phyloP scores from a whole-genome alignment of 495 filamentous ascomycete species.

The Xylaria longipes region DNA sequence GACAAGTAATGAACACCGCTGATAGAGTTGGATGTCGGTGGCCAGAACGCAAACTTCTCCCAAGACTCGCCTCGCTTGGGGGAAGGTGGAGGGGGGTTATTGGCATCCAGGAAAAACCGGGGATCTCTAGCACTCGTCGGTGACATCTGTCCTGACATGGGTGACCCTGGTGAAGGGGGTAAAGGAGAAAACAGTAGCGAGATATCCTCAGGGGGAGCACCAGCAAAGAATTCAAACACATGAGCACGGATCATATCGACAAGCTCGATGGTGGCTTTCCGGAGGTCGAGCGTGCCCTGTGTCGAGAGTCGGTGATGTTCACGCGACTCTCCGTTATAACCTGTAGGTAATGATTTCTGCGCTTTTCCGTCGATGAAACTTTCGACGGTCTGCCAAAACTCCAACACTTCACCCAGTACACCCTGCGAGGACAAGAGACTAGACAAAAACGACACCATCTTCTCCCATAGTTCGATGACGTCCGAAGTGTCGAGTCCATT shows the following conservation, averaged over 20 bases:
- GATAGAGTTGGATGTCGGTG: conserved; percentile 87
- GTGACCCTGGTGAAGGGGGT: conserved; percentile 72
- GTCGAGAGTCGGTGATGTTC: conserved; percentile 82
- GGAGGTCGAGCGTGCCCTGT: conserved; percentile 72
- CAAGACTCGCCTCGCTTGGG: conserved; percentile 78
- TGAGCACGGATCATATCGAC: conserved; percentile 80
- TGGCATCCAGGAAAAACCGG: conserved; percentile 78
- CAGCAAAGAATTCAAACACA: conserved; percentile 82
- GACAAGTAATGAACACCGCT: conserved; percentile 86
- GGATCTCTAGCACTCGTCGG: conserved; percentile 64
- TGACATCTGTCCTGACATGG: conserved; percentile 54
- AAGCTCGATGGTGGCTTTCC: conserved; percentile 79
- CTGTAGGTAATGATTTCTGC: conserved; percentile 79
- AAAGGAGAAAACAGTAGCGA: conserved; percentile 82
- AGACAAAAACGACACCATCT: conserved; percentile 73
- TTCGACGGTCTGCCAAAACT: conserved; percentile 92
- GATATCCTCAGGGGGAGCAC: conserved; percentile 88
- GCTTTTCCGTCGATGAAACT: conserved; percentile 88
- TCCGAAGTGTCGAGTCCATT: conserved; percentile 72
- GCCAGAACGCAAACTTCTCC: conserved; percentile 98
- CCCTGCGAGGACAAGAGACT: conserved; percentile 76
- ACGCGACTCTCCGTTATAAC: conserved; percentile 82
- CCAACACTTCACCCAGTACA: conserved; percentile 84
- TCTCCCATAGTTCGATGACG: conserved; percentile 89
- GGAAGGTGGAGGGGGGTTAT: conserved; percentile 76